Conservation (phyloP, 768 basidiomycete species). For the Paxillus involutus region DNA sequence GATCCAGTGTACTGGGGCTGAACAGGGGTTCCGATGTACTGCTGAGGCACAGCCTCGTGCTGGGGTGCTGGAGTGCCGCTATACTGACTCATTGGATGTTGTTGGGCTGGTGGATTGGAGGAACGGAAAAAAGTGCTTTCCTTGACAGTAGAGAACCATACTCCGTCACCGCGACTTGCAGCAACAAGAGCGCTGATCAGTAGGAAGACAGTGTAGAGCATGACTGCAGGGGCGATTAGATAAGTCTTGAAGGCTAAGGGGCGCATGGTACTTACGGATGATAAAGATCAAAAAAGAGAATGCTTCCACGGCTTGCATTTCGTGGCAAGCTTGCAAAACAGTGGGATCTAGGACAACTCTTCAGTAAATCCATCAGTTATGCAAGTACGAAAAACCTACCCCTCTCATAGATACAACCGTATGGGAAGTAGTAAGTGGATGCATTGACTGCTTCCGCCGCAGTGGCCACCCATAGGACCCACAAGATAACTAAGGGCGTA, state of each 20-base stretch:
- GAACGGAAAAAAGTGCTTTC: slow-evolving; percentile 23
- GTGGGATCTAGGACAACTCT: slow-evolving; percentile 8
- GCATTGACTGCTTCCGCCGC: slow-evolving; percentile 27
- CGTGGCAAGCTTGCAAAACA: slow-evolving; percentile 20
- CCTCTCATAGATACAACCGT: slow-evolving; percentile 7
- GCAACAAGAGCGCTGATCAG: slow-evolving; percentile 26
- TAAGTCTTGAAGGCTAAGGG: not conserved
- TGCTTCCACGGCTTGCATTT: slow-evolving; percentile 32
- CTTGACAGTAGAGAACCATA: slow-evolving; percentile 36
- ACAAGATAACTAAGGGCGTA: slow-evolving; percentile 27
- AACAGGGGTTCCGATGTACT: slow-evolving; percentile 1
- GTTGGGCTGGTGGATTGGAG: slow-evolving; percentile 4
- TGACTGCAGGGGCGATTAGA: slow-evolving; percentile 25
- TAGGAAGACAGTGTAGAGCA: slow-evolving; percentile 30
- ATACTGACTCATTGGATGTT: slow-evolving; percentile 18
- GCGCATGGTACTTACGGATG: slow-evolving; percentile 22
- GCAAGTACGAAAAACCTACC: slow-evolving; percentile 3
- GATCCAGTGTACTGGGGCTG: slow-evolving; percentile 5
- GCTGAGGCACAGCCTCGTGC: slow-evolving; percentile 1
- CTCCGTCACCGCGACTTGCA: slow-evolving; percentile 23
- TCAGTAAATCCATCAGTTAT: not conserved
- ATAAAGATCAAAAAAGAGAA: slow-evolving; percentile 39
- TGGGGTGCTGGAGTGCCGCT: slow-evolving; percentile 2
- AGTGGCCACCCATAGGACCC: slow-evolving; percentile 40
- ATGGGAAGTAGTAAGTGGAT: slow-evolving; percentile 2